Conservation (phyloP, 108 stramenopile species). For the Cyclotella sp. region DNA sequence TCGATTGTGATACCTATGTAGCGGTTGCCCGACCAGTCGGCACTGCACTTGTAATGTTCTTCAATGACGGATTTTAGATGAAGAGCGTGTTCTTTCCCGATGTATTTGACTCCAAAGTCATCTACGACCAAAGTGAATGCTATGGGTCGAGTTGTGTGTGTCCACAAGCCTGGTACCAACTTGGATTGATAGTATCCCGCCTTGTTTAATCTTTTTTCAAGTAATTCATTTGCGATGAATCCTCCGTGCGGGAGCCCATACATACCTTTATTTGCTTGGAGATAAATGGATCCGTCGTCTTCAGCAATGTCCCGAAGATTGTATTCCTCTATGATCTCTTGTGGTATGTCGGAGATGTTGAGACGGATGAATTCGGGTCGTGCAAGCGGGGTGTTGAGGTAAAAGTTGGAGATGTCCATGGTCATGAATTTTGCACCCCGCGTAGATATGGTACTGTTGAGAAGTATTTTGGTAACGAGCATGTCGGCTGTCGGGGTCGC, state of each 20-base stretch:
- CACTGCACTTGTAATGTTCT: conserved; percentile 26
- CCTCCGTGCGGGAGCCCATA: conserved; percentile 13
- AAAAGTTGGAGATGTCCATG: conserved; percentile 9
- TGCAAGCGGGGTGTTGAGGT: conserved; percentile 44
- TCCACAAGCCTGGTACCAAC: conserved; percentile 51
- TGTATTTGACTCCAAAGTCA: conserved; percentile 18
- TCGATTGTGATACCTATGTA: conserved; percentile 52
- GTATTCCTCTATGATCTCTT: conserved; percentile 51
- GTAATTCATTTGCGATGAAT: conserved; percentile 26
- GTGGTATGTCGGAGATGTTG: conserved; percentile 4
- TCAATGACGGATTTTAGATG: conserved; percentile 20
- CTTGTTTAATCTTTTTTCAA: neutral
- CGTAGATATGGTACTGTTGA: conserved; percentile 18
- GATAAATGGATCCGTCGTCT: no score
- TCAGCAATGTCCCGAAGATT: conserved; percentile 6
- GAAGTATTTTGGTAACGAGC: conserved; percentile 14
- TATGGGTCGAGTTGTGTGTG: conserved; percentile 25
- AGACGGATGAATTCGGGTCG: conserved; percentile 51
- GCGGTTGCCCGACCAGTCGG: conserved; percentile 38
- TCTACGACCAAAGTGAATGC: conserved; percentile 18
- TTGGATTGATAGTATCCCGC: neutral
- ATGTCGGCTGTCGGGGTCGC: conserved; percentile 1
- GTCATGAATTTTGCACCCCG: conserved; percentile 35
- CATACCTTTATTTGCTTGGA: neutral
- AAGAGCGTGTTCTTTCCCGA: conserved; percentile 7